These are phyloP conservation scores for Nemania sp. DNA, from an alignment of 2,329 filamentous ascomycete species.

Conservation along the genomic window DNA sequence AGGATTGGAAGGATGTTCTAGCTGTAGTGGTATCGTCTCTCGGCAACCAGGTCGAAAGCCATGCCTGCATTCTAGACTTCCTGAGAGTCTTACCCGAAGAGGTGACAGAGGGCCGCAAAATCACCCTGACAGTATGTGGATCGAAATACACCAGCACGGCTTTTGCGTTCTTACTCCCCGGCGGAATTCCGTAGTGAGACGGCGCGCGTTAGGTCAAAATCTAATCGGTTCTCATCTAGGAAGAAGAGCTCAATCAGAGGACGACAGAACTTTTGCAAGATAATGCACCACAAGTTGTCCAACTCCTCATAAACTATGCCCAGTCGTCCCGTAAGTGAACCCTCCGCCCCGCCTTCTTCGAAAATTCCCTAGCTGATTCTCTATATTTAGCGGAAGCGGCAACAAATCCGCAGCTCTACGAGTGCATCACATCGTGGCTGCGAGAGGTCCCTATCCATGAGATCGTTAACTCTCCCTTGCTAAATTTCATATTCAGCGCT, in stretches of 20 bases:
- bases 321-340: conserved; percentile 82
- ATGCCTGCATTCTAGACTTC: conserved; percentile 93
- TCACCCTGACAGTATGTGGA: conserved; percentile 97
- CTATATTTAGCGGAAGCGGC: conserved; percentile 73
- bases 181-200: conserved; percentile 44
- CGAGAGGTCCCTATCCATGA: conserved; percentile 88
- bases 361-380: conserved; percentile 38
- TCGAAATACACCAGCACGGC: conserved; percentile 64
- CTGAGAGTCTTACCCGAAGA: conserved; percentile 97
- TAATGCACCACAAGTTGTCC: conserved; percentile 88
- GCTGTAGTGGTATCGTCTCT: conserved; percentile 82
- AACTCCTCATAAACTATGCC: conserved; percentile 88
- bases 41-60: conserved; percentile 79
- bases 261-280: conserved; percentile 91
- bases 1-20: conserved; percentile 93
- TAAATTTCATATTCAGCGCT: conserved; percentile 83
- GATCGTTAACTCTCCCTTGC: conserved; percentile 85
- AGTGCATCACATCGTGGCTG: conserved; percentile 97
- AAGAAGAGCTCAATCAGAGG: conserved; percentile 90
- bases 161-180: conserved; percentile 47
- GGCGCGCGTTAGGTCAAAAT: conserved; percentile 55
- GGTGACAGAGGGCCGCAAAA: conserved; percentile 98
- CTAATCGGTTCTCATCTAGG: conserved; percentile 72
- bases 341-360: neutral
- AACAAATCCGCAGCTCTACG: conserved; percentile 88